Evolutionary conservation across 108 stramenopile species (phyloP), one percentile per base, ranked within the genome.

Genomic region (Skeletonema grethae): DNA sequence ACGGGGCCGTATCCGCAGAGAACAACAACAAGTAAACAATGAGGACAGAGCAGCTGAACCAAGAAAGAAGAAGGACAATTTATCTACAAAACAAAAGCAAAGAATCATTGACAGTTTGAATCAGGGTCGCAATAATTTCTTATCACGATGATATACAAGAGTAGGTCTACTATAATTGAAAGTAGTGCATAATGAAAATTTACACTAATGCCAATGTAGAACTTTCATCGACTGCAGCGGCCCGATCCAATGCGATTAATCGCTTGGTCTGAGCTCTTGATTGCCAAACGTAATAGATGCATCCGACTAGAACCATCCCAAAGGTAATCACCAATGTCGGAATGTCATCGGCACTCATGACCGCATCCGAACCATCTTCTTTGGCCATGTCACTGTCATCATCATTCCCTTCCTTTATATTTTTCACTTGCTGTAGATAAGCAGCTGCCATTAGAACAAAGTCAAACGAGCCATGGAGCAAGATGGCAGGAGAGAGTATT

Each of bases 381-480:
- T 60, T 61, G 12, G 45, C 31, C 8, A 53, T 20, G 35, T 18
- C 56, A 35, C 35, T 32, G 32, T 65, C 75, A 28, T 75, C 82
- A 45, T 79, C 68, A 31, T 68, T 67, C 15, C 71, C 76, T 48
- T 80, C 79, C 50, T 73, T 67, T 9, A 67, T 69, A 11, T 61
- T 63, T 48, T 73, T 7, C 39, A 73, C 55, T 65, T 73, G 39
- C 57, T 64, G 46, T 59, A 91, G 67, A 74, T 82, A 90, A 59
- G 91, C 86, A 31, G 88, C 84, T 67, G 87, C 81, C 80, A 90
- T 68, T 8, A 95, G 62, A 29, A 86, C 65, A 67, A 92, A 95
- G 72, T 95, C 94, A 76, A 86, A 95, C 13, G 72, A 43, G 28
- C 94, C 94, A 69, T 95, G 94, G 30, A 95, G 84, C 43, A 93